phyloP scores from a whole-genome alignment of 768 basidiomycete species.

The Hypholoma sublateritium region DNA sequence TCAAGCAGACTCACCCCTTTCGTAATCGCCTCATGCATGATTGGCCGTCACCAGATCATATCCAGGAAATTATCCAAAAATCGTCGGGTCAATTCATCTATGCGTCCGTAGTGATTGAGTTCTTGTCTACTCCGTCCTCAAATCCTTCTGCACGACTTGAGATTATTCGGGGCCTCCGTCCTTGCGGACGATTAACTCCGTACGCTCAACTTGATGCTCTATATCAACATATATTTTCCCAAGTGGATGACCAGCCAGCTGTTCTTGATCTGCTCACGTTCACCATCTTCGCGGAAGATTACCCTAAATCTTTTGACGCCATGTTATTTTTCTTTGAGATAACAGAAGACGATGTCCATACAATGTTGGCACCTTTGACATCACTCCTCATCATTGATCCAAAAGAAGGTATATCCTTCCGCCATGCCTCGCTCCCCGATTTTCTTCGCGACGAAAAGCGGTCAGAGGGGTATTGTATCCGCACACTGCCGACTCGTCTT shows the following conservation, averaged over 20 bases:
- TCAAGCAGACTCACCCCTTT: constrained; percentile 4
- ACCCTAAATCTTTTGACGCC: neutral
- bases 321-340: neutral
- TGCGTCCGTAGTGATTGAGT: neutral
- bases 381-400: too few species aligned
- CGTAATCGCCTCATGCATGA: neutral
- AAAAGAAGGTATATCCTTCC: too few species aligned
- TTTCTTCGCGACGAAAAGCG: too few species aligned
- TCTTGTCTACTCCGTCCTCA: neutral
- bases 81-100: constrained; percentile 10
- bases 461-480: too few species aligned
- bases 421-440: too few species aligned
- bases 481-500: too few species aligned
- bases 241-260: neutral
- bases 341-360: neutral
- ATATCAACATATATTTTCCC: neutral
- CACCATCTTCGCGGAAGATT: neutral
- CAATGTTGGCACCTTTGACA: too few species aligned
- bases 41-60: neutral
- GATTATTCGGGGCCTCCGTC: neutral
- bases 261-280: neutral
- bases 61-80: neutral
- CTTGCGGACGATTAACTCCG: neutral
- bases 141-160: neutral
- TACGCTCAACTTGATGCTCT: constrained; percentile 3